A percentile compares a stretch with the other conserved stretches of the same genome.
These are phyloP conservation scores for Leccinum sublutescens DNA, from an alignment of 768 basidiomycete species.

Conservation along the genomic window DNA sequence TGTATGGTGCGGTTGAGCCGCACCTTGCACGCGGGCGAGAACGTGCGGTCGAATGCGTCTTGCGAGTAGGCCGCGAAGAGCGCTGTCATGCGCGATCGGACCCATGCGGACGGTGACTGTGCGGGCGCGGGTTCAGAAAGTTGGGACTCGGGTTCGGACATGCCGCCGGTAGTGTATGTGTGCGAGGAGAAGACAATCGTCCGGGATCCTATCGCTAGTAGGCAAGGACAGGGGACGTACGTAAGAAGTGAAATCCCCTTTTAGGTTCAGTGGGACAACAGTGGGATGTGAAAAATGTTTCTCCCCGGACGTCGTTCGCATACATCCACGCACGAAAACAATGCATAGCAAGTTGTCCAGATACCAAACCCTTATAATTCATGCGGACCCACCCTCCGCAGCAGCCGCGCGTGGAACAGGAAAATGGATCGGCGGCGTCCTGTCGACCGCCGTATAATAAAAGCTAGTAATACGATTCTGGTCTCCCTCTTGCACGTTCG, in stretches of 20 bases:
- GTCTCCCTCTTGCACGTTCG: slow-evolving; percentile 15
- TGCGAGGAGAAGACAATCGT: background rate
- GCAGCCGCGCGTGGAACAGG: slow-evolving; percentile 9
- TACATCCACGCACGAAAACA: slow-evolving; percentile 53
- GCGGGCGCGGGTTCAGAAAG: background rate
- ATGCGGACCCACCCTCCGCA: background rate
- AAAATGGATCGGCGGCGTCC: slow-evolving; percentile 35
- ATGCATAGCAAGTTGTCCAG: background rate
- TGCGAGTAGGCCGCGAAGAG: slow-evolving; percentile 27
- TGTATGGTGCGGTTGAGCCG: slow-evolving; percentile 30
- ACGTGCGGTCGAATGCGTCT: slow-evolving; percentile 28
- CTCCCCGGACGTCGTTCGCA: slow-evolving; percentile 72
- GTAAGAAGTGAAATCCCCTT: too few relatives aligned
- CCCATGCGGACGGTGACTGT: slow-evolving; percentile 25
- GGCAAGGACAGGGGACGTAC: background rate
- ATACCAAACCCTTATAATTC: background rate
- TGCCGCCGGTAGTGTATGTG: background rate
- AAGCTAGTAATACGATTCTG: slow-evolving; percentile 35
- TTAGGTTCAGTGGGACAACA: too few relatives aligned
- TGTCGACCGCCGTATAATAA: slow-evolving; percentile 34
- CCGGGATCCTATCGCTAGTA: background rate
- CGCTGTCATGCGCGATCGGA: slow-evolving; percentile 26
- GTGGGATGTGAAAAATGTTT: slow-evolving; percentile 90
- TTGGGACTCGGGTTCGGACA: background rate
- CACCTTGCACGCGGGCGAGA: slow-evolving; percentile 36